Base-by-base conservation (phyloP, 192 early-diverging fungal genomes). In the Linderina pennispora region DNA sequence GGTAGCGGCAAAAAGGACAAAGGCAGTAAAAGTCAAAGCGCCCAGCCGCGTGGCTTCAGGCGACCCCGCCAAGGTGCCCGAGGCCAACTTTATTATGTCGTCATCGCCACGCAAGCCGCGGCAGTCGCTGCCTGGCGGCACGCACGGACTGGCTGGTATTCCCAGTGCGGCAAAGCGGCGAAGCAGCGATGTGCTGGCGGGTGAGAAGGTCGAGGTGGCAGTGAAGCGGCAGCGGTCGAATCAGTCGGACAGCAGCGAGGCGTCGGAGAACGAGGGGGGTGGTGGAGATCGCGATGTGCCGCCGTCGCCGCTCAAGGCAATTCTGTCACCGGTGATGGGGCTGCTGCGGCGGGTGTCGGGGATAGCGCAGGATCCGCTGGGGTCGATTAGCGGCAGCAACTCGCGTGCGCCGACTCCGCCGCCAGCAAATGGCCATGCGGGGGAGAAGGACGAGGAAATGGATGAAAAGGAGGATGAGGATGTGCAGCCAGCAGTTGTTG, bases 281-380 rank as follows among this genome's bases (percentile, higher is more conserved):
- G 43, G 31, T 18, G 9, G 32, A 38, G 2, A 8, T 17, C 7
- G 24, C n/a, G 50, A 44, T 22, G 3, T 41, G 4, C 34, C 58
- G 37, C 40, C 66, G 3, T 71, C 73, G 19, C 67, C 73, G 32
- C 46, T 75, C 13, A 75, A 75, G 36, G 35, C 62, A 1, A 60
- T 70, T 16, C 26, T 75, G 31, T 49, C 62, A 40, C 73, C 73
- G 3, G 58, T 65, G 35, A 28, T 59, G 20, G 61, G 45, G 19
- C 44, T 75, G 28, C 25, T 65, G 8, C 66, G 73, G 42, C 57
- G 67, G 3, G 62, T 75, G 4, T 75, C 73, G 31, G 66, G 66
- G 36, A 43, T 61, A 16, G 42, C 58, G 23, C 58, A 64, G 22
- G 58, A 56, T 3, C 40, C 57, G 21, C 28, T 48, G 23, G 52